Percentiles rank a stretch among this genome's conserved stretches.
Conservation (phyloP, 1,139 yeast genomes). For the Debaryomycetaceae sp. region DNA sequence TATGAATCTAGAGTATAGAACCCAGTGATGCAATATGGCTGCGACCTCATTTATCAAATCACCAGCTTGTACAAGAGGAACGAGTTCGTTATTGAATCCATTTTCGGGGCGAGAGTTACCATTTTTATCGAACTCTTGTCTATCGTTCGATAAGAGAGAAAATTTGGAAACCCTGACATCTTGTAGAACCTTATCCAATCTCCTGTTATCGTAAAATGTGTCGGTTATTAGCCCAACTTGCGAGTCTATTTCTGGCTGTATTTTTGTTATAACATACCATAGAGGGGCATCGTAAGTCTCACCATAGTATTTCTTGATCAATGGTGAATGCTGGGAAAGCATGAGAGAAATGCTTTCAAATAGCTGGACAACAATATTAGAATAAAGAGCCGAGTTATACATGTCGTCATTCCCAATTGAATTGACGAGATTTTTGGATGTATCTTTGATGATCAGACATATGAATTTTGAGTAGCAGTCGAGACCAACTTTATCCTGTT, state of each 20-base stretch:
- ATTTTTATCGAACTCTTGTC: constrained; percentile 17
- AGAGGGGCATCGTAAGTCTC: constrained; percentile 50
- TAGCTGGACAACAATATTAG: constrained; percentile 67
- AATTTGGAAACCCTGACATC: constrained; percentile 60
- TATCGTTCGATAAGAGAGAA: constrained; percentile 36
- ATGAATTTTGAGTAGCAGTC: constrained; percentile 81
- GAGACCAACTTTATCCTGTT: constrained; percentile 68
- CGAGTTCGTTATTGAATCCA: constrained; percentile 2
- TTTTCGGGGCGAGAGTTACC: constrained; percentile 2
- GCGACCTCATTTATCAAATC: constrained; percentile 66
- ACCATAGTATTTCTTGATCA: constrained; percentile 73
- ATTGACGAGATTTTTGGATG: constrained; percentile 59
- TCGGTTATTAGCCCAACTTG: constrained; percentile 88
- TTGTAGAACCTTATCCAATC: constrained; percentile 52
- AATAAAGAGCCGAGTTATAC: constrained; percentile 49
- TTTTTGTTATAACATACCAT: constrained; percentile 61
- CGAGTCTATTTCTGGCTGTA: constrained; percentile 85
- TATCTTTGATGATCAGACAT: constrained; percentile 77
- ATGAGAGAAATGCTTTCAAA: constrained; percentile 85
- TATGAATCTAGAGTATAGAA: constrained; percentile 74
- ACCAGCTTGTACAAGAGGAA: constrained; percentile 46
- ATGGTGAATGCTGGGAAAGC: constrained; percentile 78
- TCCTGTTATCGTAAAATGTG: constrained; percentile 74
- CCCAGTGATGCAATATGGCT: constrained; percentile 81
- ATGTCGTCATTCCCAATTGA: constrained; percentile 33